Conservation (phyloP, 2,329 filamentous ascomycete genomes). For the Elsinoe batatas region DNA sequence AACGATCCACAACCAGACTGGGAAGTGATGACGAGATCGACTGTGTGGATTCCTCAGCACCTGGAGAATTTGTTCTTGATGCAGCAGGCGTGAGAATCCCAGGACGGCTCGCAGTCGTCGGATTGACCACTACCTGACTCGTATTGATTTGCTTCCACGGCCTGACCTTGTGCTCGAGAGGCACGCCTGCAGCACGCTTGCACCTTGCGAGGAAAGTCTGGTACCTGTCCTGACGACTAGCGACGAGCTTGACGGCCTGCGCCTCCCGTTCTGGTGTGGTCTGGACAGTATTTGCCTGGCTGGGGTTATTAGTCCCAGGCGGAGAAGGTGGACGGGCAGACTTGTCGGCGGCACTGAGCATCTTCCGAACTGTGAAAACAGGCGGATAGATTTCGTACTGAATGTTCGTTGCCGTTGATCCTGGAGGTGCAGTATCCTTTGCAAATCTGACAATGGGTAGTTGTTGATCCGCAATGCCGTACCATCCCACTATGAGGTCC, state of each 20-base stretch:
- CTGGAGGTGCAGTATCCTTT: constrained; percentile 60
- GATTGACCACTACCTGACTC: constrained; percentile 22
- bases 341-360: constrained; percentile 51
- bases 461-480: constrained; percentile 62
- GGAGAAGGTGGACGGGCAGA: constrained; percentile 14
- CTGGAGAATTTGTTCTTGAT: constrained; percentile 36
- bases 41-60: constrained; percentile 21
- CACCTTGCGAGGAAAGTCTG: constrained; percentile 66
- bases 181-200: constrained; percentile 60
- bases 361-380: constrained; percentile 72
- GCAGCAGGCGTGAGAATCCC: constrained; percentile 38
- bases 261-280: constrained; percentile 22
- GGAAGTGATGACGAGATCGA: constrained; percentile 27
- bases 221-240: constrained; percentile 60
- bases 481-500: constrained; percentile 72
- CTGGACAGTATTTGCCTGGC: constrained; percentile 9
- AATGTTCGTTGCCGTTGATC: constrained; percentile 51
- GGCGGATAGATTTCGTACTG: constrained; percentile 78
- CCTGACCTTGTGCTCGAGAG: constrained; percentile 62
- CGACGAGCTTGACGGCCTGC: constrained; percentile 56
- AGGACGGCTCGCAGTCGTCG: constrained; percentile 19
- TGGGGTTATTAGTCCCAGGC: constrained; percentile 9
- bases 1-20: constrained; percentile 51
- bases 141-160: constrained; percentile 57
- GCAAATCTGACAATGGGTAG: constrained; percentile 64